A percentile compares a stretch with the other conserved stretches of the same genome.
Conservation (phyloP, 2,329 filamentous ascomycete species). For the Mycogone perniciosa region DNA sequence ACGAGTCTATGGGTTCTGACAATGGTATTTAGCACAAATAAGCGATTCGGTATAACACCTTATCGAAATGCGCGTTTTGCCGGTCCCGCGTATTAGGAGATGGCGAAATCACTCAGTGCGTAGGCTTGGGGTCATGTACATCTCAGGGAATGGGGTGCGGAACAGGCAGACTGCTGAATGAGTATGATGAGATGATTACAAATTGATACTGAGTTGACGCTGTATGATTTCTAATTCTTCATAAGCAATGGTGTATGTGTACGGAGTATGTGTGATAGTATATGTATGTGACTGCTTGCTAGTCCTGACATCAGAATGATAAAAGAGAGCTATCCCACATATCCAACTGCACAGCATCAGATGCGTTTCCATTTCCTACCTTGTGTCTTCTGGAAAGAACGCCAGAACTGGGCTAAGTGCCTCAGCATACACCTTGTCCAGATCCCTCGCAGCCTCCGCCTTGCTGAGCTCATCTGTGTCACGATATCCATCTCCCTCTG, state of each 20-base stretch:
- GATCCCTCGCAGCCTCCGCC: neutral
- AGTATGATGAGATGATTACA: neutral
- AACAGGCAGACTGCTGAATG: neutral
- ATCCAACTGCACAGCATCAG: neutral
- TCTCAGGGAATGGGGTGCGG: too few relatives aligned
- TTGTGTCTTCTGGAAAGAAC: constrained; percentile 21
- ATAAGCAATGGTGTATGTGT: too few relatives aligned
- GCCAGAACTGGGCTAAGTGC: constrained; percentile 27
- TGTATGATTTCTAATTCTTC: too few relatives aligned
- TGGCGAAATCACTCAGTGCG: neutral
- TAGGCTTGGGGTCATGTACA: too few relatives aligned
- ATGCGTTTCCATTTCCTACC: constrained; percentile 1
- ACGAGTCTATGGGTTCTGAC: neutral
- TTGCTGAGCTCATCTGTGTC: neutral
- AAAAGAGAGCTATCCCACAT: too few relatives aligned
- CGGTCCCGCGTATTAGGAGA: neutral
- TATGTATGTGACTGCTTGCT: too few relatives aligned
- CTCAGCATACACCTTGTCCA: constrained; percentile 8
- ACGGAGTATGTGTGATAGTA: too few relatives aligned
- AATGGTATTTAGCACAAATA: neutral
- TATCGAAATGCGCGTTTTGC: too few relatives aligned
- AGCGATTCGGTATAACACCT: neutral
- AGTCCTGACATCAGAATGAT: too few relatives aligned
- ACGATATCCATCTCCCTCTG: neutral
- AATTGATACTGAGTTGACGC: neutral